A percentile compares a stretch with the other conserved stretches of the same genome.
Evolutionary conservation across 306 rosid genomes (phyloP).

Genomic region (Fragaria nilgerrensis): DNA sequence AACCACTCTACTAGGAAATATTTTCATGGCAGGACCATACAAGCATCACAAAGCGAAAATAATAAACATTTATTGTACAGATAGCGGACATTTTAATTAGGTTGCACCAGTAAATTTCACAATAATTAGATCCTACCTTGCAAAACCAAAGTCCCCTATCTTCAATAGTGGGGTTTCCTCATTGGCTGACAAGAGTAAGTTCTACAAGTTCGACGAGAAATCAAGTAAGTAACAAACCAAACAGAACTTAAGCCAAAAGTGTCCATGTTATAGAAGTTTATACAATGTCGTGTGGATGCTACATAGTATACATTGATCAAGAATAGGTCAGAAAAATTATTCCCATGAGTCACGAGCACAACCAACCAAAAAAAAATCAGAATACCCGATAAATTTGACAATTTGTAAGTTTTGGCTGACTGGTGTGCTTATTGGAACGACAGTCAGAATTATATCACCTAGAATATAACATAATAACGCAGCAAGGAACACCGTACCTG

Average conservation of each 20-base stretch:
- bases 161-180: constrained; percentile 59
- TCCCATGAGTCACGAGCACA: neutral
- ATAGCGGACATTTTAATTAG: neutral
- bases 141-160: constrained; percentile 98
- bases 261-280: neutral
- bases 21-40: constrained; percentile 1
- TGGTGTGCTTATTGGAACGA: neutral
- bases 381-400: constrained; percentile 3
- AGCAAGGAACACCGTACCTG: constrained; percentile 51
- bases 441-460: neutral
- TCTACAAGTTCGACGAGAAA: constrained; percentile 55
- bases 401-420: constrained; percentile 1
- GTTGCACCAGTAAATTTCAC: constrained; percentile 17
- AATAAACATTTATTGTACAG: neutral
- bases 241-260: constrained; percentile 8
- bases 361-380: neutral
- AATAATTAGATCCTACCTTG: constrained; percentile 49
- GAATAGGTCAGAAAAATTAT: neutral
- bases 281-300: neutral
- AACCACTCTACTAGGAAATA: neutral
- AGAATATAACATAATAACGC: neutral
- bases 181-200: constrained; percentile 62
- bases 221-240: constrained; percentile 17
- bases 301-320: constrained; percentile 2
- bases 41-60: neutral